Evolutionary conservation across 768 basidiomycete species (phyloP), one percentile per base, ranked within the genome.

Genomic region (Suillus variegatus): DNA sequence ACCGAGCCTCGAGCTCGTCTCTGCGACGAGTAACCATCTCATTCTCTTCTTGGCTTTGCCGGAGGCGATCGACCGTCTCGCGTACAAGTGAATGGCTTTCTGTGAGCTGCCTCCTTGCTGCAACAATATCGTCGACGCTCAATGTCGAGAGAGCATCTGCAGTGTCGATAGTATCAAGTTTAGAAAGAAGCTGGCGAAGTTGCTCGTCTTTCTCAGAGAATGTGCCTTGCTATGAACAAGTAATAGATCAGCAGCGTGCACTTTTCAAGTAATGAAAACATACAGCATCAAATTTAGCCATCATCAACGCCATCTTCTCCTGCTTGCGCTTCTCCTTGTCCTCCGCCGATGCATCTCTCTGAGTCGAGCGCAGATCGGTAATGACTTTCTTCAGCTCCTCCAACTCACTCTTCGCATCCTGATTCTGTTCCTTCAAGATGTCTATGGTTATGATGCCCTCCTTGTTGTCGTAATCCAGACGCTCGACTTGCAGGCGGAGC

Each of bases 241-340:
- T 20, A 67, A 58, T 70, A 54, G 68, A 67, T 54, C 12, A 63
- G 20, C 13, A 35, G 12, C n/a, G 44, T 57, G n/a, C 22, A 61
- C 20, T 18, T 20, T 20, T 3, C 46, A 40, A 56, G 18, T 64
- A 62, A 60, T 54, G 41, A 20, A 62, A 64, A 81, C 91, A 73
- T 69, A 97, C 97, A 67, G 92, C 86, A 78, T 99, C 96, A 70
- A 99, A 97, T 77, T 97, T 96, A 65, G 97, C 94, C 97, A 99
- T 98, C 94, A 99, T 97, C 69, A 95, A 83, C 10, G 94, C 95
- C 93, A 99, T 94, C 85, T 98, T 98, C 82, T 99, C 97, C 73
- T 97, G 95, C 79, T 99, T 99, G 77, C 93, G 88, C 84, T 94
- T 97, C 84, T 99, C 97, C 81, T 96, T 98, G 76, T 98, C 97